phyloP scores from a whole-genome alignment of 371 early-diverging fungal genomes.

The Rhizopus delemar region DNA sequence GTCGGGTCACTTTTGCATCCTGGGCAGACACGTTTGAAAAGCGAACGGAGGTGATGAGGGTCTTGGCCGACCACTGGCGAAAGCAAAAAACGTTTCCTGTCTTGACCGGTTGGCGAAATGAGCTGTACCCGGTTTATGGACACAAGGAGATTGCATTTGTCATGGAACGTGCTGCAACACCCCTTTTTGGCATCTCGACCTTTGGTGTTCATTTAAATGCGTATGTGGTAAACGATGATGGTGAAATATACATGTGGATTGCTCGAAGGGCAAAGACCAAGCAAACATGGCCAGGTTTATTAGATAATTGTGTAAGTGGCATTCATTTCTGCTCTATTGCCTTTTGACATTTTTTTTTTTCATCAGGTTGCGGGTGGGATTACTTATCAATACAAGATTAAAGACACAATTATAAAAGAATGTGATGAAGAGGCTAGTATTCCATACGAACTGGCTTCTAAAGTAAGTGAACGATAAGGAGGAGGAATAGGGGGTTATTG shows the following conservation, averaged over 20 bases:
- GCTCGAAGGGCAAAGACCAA: slow-evolving; percentile 78
- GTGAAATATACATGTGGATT: slow-evolving; percentile 79
- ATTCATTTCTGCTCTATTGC: background rate
- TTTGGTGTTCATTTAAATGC: slow-evolving; percentile 87
- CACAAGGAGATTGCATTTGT: slow-evolving; percentile 61
- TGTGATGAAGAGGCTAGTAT: slow-evolving; percentile 90
- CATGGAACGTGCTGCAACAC: slow-evolving; percentile 82
- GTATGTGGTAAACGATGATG: slow-evolving; percentile 46
- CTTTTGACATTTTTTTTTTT: background rate
- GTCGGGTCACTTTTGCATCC: slow-evolving; percentile 25
- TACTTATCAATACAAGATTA: slow-evolving; percentile 60
- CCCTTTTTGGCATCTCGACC: slow-evolving; percentile 75
- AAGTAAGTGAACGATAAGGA: slow-evolving; percentile 21
- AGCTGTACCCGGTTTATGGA: slow-evolving; percentile 81
- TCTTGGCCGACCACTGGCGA: slow-evolving; percentile 48
- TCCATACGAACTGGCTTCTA: slow-evolving; percentile 51
- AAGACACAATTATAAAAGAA: slow-evolving; percentile 82
- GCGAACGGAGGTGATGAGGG: slow-evolving; percentile 39
- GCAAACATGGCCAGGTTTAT: slow-evolving; percentile 82
- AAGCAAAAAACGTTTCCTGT: slow-evolving; percentile 30
- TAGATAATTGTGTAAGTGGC: slow-evolving; percentile 69
- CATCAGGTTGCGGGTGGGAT: slow-evolving; percentile 84
- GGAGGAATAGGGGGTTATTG: background rate
- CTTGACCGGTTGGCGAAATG: slow-evolving; percentile 54
- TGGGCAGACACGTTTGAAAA: slow-evolving; percentile 38